Evolutionary conservation across 441 rosid genomes (phyloP), one percentile per base, ranked within the genome.

Genomic region (Oxalis stricta): DNA sequence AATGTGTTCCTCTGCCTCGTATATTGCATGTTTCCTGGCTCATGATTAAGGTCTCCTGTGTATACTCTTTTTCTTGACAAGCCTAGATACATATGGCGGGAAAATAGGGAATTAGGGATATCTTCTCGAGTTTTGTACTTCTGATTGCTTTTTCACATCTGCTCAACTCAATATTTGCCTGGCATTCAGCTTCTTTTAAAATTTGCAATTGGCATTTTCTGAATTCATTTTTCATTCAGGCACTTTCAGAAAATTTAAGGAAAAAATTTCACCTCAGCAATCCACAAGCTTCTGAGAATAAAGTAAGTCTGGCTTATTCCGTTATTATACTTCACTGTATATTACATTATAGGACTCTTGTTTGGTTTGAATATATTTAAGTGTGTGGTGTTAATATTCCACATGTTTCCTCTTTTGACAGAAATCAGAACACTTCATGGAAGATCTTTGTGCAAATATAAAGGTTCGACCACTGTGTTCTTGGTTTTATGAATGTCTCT

Each of bases 181-280:
- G 42, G 22, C 20, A 44, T 26, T 11, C 41, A 28, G 22, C 18
- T 9, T 50, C n/a, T n/a, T 30, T 29, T 24, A 24, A 20, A 13
- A 10, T 26, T 18, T 23, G 33, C 24, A 20, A 16, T 18, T 18
- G 10, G 12, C 20, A 41, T 18, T 35, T 41, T 48, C 29, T 23
- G 7, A 38, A 2, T 23, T 11, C 6, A 15, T 39, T 20, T 34
- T 38, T 17, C 28, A 24, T 71, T 22, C 70, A 82, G 96, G 78
- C 52, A 86, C 94, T 52, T 86, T 68, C 50, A 78, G 85, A 60
- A 82, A 77, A 61, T 88, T 75, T 52, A 84, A 77, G 65, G 91
- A 74, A 55, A 88, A 68, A 61, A 21, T 75, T 50, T 71, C 39
- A 40, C 56, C 82, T 32, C 95, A 81, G 43, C n/a, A 79, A 79